Evolutionary conservation across 495 filamentous ascomycete genomes (phyloP), one percentile per base, ranked within the genome.

Genomic region (Astrocystis sublimbata): DNA sequence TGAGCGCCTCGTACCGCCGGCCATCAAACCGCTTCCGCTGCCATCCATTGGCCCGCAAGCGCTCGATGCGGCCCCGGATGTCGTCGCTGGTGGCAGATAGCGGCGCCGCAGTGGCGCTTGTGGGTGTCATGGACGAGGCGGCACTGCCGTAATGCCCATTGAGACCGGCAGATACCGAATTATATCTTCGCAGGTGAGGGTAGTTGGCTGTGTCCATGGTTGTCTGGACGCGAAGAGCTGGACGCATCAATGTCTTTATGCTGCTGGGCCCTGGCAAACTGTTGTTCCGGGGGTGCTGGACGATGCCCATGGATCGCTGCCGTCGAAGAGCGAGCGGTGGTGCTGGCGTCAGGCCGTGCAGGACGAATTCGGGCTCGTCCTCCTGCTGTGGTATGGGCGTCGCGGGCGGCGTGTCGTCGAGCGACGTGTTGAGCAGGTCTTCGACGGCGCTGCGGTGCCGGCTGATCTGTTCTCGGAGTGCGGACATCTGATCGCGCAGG

Each of bases 1-100:
- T 78, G 4, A 85, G 67, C 42, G 68, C 73, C 61, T 80, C 76
- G 61, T 85, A 85, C 54, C 76, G 71, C 50, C 70, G 66, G 4
- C 63, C 66, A 62, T 83, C 78, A 52, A 85, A 85, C 8, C 81
- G 72, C 62, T 78, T 74, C n/a, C 81, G 70, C 50, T 75, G 73
- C 80, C 79, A 83, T 7, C 78, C 78, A 42, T 50, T 65, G 36
- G 71, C 73, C 33, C 77, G 75, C 15, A 83, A 67, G 8, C 79
- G 71, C 69, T 79, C 76, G 59, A 83, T 81, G 40, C 78, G 68
- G 7, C 74, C 73, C 47, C 69, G 68, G 19, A 78, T 62, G 7
- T 31, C 47, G 4, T 26, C 43, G 21, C 57, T 13, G 10, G 17
- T n/a, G 7, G 47, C 40, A 6, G 54, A 57, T 23, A 35, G 59